A percentile compares a stretch with the other conserved stretches of the same genome.
Evolutionary conservation across 352 stramenopile species (phyloP).

Genomic region (Hyaloperonospora brassicae): DNA sequence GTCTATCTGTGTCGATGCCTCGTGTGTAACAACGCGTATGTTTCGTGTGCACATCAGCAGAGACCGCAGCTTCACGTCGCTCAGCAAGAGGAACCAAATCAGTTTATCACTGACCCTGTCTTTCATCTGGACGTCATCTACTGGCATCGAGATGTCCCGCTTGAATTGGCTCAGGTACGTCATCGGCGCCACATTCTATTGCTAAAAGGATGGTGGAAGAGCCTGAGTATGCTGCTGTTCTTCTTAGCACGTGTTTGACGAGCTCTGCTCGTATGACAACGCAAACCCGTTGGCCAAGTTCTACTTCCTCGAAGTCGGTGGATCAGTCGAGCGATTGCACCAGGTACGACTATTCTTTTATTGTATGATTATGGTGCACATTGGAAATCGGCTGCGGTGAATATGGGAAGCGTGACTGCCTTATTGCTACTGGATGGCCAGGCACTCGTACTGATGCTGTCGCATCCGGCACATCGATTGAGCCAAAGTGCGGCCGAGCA

Average conservation of each 20-base stretch:
- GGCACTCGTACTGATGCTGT: conserved; percentile 41
- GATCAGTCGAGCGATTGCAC: conserved; percentile 43
- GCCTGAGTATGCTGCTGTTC: not conserved
- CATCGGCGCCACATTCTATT: not conserved
- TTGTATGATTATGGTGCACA: conserved; percentile 20
- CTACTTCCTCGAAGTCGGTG: conserved; percentile 44
- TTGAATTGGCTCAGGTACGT: conserved; percentile 30
- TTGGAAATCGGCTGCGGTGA: not conserved
- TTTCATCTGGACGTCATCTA: conserved; percentile 44
- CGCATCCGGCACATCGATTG: conserved; percentile 40
- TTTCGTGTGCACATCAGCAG: conserved; percentile 10
- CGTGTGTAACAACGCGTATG: not conserved
- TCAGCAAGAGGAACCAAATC: conserved; percentile 8
- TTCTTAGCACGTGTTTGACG: conserved; percentile 30
- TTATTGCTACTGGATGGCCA: conserved; percentile 19
- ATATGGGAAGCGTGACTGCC: not conserved
- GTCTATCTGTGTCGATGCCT: not conserved
- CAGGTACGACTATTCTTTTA: conserved; percentile 31
- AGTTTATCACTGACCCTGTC: conserved; percentile 26
- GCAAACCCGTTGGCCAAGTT: conserved; percentile 34
- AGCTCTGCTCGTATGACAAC: conserved; percentile 42
- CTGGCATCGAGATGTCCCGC: conserved; percentile 33
- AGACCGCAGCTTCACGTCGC: conserved; percentile 12
- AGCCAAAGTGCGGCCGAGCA: conserved; percentile 41
- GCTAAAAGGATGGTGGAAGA: not conserved